Evolutionary conservation across 768 basidiomycete genomes (phyloP).

Genomic region (Lactarius hengduanensis): DNA sequence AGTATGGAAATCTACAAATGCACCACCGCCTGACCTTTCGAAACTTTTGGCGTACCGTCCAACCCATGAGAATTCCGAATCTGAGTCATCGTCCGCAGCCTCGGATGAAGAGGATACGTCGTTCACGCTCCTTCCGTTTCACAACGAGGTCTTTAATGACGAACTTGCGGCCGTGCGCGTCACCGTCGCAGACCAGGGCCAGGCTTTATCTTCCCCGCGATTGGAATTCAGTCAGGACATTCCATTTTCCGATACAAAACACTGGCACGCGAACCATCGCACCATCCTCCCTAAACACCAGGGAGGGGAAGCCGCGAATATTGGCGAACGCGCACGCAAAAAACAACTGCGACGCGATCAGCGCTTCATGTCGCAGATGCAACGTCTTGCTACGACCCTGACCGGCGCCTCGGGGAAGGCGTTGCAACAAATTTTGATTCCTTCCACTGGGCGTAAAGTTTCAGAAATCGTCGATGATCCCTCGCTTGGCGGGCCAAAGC

Average conservation of each 20-base stretch:
- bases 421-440: conserved; percentile 55
- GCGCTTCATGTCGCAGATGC: conserved; percentile 54
- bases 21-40: conserved; percentile 33
- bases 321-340: conserved; percentile 39
- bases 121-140: conserved; percentile 39
- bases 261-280: conserved; percentile 57
- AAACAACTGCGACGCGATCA: conserved; percentile 48
- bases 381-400: conserved; percentile 58
- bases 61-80: neutral
- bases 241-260: conserved; percentile 50
- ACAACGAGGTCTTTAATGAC: conserved; percentile 42
- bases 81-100: conserved; percentile 23
- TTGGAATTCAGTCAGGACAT: conserved; percentile 43
- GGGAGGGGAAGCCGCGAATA: conserved; percentile 43
- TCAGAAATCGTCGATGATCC: conserved; percentile 13
- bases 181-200: conserved; percentile 30
- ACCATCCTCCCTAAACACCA: conserved; percentile 53
- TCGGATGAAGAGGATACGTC: conserved; percentile 13
- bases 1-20: conserved; percentile 31
- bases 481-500: neutral
- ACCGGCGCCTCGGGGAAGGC: conserved; percentile 58
- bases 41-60: conserved; percentile 28
- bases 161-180: conserved; percentile 40
- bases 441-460: conserved; percentile 36
- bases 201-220: conserved; percentile 20